Conservation (phyloP, 306 rosid species). For the Arachis hypogaea region DNA sequence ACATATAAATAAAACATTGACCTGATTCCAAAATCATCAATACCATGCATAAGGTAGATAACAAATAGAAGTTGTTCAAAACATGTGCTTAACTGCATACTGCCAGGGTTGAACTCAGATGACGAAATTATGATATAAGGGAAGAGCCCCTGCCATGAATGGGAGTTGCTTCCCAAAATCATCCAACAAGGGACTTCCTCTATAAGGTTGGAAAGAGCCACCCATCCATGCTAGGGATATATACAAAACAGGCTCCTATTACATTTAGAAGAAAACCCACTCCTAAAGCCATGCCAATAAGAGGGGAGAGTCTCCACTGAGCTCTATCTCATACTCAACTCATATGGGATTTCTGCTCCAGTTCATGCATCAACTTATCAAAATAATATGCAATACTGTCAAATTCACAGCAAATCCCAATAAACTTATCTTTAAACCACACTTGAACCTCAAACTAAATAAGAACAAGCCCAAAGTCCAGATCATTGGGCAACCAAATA, state of each 20-base stretch:
- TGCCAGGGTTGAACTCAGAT: conserved; percentile 12
- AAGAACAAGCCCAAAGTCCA: conserved; percentile 5
- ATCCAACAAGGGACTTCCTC: conserved; percentile 30
- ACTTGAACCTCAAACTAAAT: conserved; percentile 34
- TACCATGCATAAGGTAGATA: not conserved
- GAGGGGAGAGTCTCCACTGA: conserved; percentile 2
- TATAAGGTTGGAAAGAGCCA: conserved; percentile 22
- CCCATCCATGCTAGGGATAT: conserved; percentile 5
- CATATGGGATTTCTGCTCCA: conserved; percentile 16
- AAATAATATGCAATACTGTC: conserved; percentile 17
- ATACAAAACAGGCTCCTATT: conserved; percentile 12
- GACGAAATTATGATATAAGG: conserved; percentile 6
- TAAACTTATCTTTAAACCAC: conserved; percentile 5
- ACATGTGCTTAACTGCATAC: not conserved
- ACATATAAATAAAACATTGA: conserved; percentile 8
- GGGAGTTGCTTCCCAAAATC: conserved; percentile 16
- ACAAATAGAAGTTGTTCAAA: not conserved
- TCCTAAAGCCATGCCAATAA: conserved; percentile 10
- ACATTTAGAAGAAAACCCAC: conserved; percentile 28
- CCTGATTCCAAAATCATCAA: conserved; percentile 26
- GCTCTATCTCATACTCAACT: conserved; percentile 20
- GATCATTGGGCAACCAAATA: conserved; percentile 4
- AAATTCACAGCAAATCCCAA: conserved; percentile 29
- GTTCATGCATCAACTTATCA: conserved; percentile 32
- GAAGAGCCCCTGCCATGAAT: conserved; percentile 14